Base-by-base conservation (phyloP, 164 flowering plant genomes). In the Hamamelis virginiana region DNA sequence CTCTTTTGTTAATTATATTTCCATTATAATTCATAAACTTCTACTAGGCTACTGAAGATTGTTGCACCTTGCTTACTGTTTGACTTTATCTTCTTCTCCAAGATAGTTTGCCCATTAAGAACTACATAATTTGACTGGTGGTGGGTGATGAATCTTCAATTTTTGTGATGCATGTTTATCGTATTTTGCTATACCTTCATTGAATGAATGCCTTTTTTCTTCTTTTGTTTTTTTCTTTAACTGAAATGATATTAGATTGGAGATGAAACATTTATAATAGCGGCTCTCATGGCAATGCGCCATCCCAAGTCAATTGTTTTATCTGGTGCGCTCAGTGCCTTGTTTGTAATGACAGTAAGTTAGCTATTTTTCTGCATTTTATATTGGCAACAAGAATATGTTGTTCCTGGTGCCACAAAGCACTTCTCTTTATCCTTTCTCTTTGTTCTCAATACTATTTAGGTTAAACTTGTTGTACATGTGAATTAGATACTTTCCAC, bases 271-370 rank as follows among this genome's bases (percentile, higher is more conserved):
- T 96, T 96, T 69, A 96, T 96, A 70, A 96, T 96, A 75, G 99
- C 98, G 18, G 99, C 99, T 74, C 88, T 96, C 16, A 91, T 96
- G 99, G 99, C 99, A 9, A 96, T 96, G 99, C 98, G 99, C 38
- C 99, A 96, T 72, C 99, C 99, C 33, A 96, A 86, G 74, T 87
- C 99, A 47, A 96, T 88, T 80, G 99, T 96, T 68, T 70, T 96
- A 57, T 91, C 97, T 55, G 99, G 99, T 73, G 99, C 99, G 1
- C 97, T 96, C 23, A 61, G 83, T 74, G 99, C 99, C 59, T 74
- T 96, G 83, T 23, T 90, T 88, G 91, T 96, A 66, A 96, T 96
- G 99, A 96, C 99, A 8, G 99, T 96, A 86, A 87, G 97, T 71
- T 61, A 25, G 45, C 45, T 23, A 21, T 45, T 44, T 41, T 5